Evolutionary conservation across 257 asterid genomes (phyloP).

Genomic region (Jaltomata sinuosa): DNA sequence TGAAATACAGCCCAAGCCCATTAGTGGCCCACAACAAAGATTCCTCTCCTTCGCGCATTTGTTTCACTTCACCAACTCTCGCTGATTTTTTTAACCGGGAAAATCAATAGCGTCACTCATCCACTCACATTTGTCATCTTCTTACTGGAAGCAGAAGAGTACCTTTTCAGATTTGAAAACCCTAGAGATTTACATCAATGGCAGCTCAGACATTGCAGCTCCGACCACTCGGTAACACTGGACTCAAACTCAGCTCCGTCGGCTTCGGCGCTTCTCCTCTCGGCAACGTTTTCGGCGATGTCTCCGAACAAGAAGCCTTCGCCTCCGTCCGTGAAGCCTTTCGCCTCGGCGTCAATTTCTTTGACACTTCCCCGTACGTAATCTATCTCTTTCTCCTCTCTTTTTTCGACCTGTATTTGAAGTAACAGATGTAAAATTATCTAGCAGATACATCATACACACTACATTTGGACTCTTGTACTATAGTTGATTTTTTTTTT

Average conservation of each 20-base stretch:
- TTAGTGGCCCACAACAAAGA: neutral
- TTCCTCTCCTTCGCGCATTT: too few species aligned
- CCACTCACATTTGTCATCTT: neutral
- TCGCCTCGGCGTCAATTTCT: constrained; percentile 80
- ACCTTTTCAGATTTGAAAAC: neutral
- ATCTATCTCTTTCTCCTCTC: neutral
- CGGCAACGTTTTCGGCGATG: constrained; percentile 76
- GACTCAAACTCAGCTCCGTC: constrained; percentile 64
- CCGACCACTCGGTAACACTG: constrained; percentile 80
- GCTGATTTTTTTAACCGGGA: neutral
- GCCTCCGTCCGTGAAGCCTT: constrained; percentile 74
- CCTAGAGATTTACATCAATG: constrained; percentile 1
- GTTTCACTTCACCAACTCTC: too few species aligned
- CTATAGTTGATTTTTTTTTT: too few species aligned
- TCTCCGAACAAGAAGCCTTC: constrained; percentile 75
- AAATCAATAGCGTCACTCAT: neutral
- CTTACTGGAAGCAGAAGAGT: neutral
- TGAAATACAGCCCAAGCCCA: neutral
- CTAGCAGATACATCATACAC: neutral
- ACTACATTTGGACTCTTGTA: neutral
- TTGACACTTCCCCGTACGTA: constrained; percentile 92
- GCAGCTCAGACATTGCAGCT: constrained; percentile 39
- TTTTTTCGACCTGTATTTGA: too few species aligned
- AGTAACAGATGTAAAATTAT: neutral
- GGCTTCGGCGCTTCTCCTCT: constrained; percentile 99